Evolutionary conservation across 176 grass and related monocot species (phyloP).

Genomic region (Bothriochloa decipiens): DNA sequence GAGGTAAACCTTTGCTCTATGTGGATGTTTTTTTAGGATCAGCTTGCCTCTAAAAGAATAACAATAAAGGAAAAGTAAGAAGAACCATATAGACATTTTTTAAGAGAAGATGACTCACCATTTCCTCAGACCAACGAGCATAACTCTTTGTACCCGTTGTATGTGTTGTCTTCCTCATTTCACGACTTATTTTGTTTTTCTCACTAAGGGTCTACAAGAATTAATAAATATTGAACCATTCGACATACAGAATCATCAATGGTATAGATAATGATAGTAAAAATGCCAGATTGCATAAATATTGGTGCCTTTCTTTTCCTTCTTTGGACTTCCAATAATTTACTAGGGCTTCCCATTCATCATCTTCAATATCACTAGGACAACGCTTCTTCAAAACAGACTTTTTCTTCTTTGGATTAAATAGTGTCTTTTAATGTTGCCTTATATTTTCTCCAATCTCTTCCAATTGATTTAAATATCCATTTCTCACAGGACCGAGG

Average conservation of each 20-base stretch:
- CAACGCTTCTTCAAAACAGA: neutral
- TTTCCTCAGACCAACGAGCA: no score
- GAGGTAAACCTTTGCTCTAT: no score
- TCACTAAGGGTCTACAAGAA: conserved; percentile 4
- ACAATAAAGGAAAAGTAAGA: no score
- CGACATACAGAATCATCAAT: neutral
- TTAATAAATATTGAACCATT: neutral
- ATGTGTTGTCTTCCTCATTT: conserved; percentile 23
- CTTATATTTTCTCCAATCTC: conserved; percentile 24
- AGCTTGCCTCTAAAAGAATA: no score
- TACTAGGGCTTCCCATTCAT: neutral
- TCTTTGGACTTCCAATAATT: neutral
- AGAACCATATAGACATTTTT: no score
- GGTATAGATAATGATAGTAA: neutral
- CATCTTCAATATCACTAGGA: neutral
- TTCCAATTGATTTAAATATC: neutral
- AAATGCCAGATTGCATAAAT: no score
- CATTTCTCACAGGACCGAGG: no score
- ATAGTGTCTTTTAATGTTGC: neutral
- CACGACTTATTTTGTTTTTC: conserved; percentile 15
- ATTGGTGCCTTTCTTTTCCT: neutral
- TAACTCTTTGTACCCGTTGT: conserved; percentile 10
- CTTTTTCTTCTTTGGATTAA: conserved; percentile 1
- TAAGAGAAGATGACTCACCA: no score
- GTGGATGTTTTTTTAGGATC: no score